phyloP scores from a whole-genome alignment of 2,329 filamentous ascomycete genomes.

The Aspergillus caelatus region DNA sequence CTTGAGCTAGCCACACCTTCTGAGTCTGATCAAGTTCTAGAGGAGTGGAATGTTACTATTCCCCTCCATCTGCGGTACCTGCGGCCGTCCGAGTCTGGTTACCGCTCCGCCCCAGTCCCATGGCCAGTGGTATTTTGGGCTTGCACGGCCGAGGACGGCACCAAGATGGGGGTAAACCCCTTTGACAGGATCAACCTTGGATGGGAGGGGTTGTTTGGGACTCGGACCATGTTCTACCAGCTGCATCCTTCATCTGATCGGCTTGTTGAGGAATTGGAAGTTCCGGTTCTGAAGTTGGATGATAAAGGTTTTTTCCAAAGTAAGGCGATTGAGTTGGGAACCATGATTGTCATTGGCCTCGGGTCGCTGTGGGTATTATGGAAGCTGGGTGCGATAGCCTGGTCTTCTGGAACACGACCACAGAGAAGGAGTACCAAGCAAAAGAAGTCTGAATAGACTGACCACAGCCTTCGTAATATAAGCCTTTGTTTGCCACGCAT shows the following conservation, averaged over 20 bases:
- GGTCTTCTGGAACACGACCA: constrained; percentile 24
- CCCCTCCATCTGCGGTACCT: constrained; percentile 88
- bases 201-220: constrained; percentile 78
- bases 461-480: constrained; percentile 1
- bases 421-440: constrained; percentile 14
- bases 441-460: constrained; percentile 32
- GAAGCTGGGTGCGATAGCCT: constrained; percentile 51
- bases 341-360: constrained; percentile 59
- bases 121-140: constrained; percentile 91
- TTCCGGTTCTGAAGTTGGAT: constrained; percentile 67
- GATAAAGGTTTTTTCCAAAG: constrained; percentile 44
- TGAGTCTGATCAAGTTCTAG: constrained; percentile 6
- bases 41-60: constrained; percentile 53
- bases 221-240: constrained; percentile 82
- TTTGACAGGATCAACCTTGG: constrained; percentile 86
- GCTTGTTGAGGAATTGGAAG: constrained; percentile 59
- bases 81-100: constrained; percentile 60
- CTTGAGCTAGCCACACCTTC: constrained; percentile 68
- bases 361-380: constrained; percentile 73
- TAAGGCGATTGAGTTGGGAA: constrained; percentile 55
- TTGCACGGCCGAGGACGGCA: constrained; percentile 63
- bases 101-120: constrained; percentile 63
- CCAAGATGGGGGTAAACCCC: constrained; percentile 73
- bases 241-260: constrained; percentile 55
- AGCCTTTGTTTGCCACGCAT: constrained; percentile 6